A percentile compares a stretch with the other conserved stretches of the same genome.
These are phyloP conservation scores for Medicago lupulina DNA, from an alignment of 306 rosid species.

Conservation along the genomic window DNA sequence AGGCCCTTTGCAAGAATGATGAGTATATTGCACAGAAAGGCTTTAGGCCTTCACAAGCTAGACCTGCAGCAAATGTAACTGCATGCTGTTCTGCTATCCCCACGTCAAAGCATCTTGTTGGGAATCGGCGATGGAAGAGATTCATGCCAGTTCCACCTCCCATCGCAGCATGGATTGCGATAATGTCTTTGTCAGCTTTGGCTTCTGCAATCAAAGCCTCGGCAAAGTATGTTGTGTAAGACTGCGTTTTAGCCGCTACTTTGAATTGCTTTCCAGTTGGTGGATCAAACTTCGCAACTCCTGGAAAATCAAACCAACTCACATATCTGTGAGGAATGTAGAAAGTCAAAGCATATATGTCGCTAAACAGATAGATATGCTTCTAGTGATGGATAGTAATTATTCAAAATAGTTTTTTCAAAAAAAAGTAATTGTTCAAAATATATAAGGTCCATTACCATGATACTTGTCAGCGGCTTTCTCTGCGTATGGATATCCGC, in stretches of 20 bases:
- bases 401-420: constrained; percentile 20
- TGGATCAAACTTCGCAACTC: constrained; percentile 92
- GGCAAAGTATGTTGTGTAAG: constrained; percentile 92
- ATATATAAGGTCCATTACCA: constrained; percentile 54
- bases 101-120: constrained; percentile 91
- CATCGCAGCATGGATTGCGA: constrained; percentile 99
- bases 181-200: constrained; percentile 75
- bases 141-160: constrained; percentile 99
- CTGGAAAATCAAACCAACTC: constrained; percentile 53
- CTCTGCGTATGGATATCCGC: constrained; percentile 97
- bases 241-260: constrained; percentile 66
- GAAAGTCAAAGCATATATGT: constrained; percentile 14
- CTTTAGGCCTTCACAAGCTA: constrained; percentile 91
- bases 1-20: constrained; percentile 94
- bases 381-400: constrained; percentile 23
- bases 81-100: constrained; percentile 99
- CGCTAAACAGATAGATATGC: constrained; percentile 8
- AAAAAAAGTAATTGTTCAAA: constrained; percentile 23
- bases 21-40: constrained; percentile 96
- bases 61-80: constrained; percentile 97
- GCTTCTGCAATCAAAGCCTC: constrained; percentile 99
- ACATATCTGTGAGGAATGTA: constrained; percentile 30
- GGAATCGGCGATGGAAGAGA: constrained; percentile 89
- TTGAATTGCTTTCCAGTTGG: constrained; percentile 91
- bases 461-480: constrained; percentile 92